Conservation (phyloP, 495 filamentous ascomycete species). For the Penicillium silybi region DNA sequence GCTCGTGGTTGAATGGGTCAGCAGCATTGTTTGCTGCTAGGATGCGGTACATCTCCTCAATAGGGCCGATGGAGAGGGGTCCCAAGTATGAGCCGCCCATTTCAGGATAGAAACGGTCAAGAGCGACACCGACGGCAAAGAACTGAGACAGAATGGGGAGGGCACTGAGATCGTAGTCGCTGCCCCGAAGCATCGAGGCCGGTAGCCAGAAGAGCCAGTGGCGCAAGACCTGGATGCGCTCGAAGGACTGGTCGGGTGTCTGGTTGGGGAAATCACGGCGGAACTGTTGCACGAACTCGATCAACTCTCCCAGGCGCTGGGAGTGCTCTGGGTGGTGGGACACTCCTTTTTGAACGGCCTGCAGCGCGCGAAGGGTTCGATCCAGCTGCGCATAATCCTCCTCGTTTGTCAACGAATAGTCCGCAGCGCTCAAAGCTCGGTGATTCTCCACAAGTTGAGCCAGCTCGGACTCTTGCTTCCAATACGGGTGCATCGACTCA, state of each 20-base stretch:
- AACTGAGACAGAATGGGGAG: conserved; percentile 76
- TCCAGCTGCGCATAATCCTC: conserved; percentile 67
- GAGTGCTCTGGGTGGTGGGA: conserved; percentile 69
- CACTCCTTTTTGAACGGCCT: conserved; percentile 66
- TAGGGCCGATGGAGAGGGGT: conserved; percentile 66
- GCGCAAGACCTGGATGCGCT: conserved; percentile 77
- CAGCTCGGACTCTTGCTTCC: conserved; percentile 86
- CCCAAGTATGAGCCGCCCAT: conserved; percentile 84
- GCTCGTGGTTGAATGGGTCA: conserved; percentile 34
- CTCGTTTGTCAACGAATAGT: conserved; percentile 47
- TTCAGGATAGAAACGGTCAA: conserved; percentile 89
- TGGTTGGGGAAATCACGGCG: conserved; percentile 68
- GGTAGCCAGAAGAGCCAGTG: conserved; percentile 97
- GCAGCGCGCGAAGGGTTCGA: conserved; percentile 51
- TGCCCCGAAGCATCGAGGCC: conserved; percentile 60
- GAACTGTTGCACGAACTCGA: conserved; percentile 75
- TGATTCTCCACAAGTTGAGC: conserved; percentile 74
- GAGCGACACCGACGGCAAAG: conserved; percentile 77
- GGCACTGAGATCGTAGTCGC: conserved; percentile 37
- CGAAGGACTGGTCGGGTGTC: conserved; percentile 77
- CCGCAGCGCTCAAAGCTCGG: conserved; percentile 48
- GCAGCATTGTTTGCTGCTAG: conserved; percentile 30
- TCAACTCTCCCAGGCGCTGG: conserved; percentile 71
- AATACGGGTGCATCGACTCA: conserved; percentile 77
- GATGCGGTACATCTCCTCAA: conserved; percentile 71